A percentile compares a stretch with the other conserved stretches of the same genome.
These are phyloP conservation scores for Tetracladium setigerum DNA, from an alignment of 495 filamentous ascomycete genomes.

Conservation along the genomic window DNA sequence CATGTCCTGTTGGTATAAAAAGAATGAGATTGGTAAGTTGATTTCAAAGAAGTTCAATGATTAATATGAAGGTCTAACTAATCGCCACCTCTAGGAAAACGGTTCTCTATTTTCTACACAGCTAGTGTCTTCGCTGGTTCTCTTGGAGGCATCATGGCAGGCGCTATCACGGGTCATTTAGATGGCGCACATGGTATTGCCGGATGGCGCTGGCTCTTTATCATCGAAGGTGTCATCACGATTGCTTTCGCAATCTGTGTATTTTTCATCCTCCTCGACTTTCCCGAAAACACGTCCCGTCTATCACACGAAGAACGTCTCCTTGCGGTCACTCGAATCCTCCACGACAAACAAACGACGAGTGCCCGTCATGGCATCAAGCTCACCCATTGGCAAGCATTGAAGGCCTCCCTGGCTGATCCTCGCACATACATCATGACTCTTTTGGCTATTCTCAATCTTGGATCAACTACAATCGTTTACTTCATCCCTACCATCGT, in stretches of 20 bases:
- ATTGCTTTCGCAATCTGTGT: slow-evolving; percentile 40
- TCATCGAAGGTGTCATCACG: slow-evolving; percentile 53
- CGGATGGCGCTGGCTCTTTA: slow-evolving; percentile 35
- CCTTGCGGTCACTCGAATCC: slow-evolving; percentile 17
- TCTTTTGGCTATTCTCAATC: slow-evolving; percentile 24
- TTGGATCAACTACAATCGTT: slow-evolving; percentile 26
- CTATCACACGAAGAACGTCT: neutral
- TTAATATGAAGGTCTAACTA: no score
- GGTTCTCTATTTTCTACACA: slow-evolving; percentile 46
- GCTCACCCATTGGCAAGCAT: slow-evolving; percentile 21
- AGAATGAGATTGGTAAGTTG: slow-evolving; percentile 11
- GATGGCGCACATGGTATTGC: slow-evolving; percentile 17
- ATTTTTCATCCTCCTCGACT: slow-evolving; percentile 42
- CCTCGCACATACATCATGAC: slow-evolving; percentile 15
- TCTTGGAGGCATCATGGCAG: slow-evolving; percentile 41
- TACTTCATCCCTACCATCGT: slow-evolving; percentile 56
- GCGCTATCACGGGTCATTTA: slow-evolving; percentile 27
- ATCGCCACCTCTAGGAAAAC: neutral
- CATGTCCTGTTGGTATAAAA: slow-evolving; percentile 19
- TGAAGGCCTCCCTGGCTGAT: slow-evolving; percentile 21
- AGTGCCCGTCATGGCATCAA: slow-evolving; percentile 8
- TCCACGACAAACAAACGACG: slow-evolving; percentile 20
- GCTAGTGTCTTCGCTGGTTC: slow-evolving; percentile 32
- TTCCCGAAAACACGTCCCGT: slow-evolving; percentile 24
- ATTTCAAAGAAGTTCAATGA: slow-evolving; percentile 13